phyloP scores from a whole-genome alignment of 345 rosid genomes.

The Murraya koenigii region DNA sequence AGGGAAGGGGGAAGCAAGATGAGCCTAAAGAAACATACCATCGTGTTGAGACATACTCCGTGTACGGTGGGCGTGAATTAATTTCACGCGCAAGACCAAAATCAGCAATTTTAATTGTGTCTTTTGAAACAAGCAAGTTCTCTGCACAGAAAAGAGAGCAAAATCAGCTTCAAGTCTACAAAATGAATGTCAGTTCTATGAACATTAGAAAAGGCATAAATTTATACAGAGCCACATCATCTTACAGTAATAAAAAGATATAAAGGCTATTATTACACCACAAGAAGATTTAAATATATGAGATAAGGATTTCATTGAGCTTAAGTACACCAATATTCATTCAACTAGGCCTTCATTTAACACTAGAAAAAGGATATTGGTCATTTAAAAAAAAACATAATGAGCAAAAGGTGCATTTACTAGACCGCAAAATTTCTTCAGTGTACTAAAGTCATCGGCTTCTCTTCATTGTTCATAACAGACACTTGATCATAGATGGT shows the following conservation, averaged over 20 bases:
- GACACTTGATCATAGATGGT: not conserved
- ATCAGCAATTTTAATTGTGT: conserved; percentile 85
- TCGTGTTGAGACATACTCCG: conserved; percentile 92
- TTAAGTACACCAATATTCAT: too few species aligned
- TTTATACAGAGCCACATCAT: not conserved
- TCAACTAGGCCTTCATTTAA: not conserved
- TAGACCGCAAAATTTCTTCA: not conserved
- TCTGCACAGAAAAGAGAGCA: conserved; percentile 38
- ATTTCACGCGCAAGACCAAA: conserved; percentile 96
- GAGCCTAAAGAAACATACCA: conserved; percentile 51
- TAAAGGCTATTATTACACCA: not conserved
- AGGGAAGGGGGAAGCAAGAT: not conserved
- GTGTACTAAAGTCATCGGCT: not conserved
- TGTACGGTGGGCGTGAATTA: conserved; percentile 77
- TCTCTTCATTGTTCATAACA: not conserved
- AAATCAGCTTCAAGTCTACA: not conserved
- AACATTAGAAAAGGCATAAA: not conserved
- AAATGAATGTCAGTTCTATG: not conserved
- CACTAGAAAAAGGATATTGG: not conserved
- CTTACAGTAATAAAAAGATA: not conserved
- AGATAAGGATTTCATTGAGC: not conserved
- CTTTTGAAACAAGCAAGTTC: conserved; percentile 78
- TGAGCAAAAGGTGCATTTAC: not conserved
- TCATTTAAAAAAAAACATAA: not conserved
- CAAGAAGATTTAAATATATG: not conserved